Conservation (phyloP, 2,329 filamentous ascomycete species). For the Exserohilum turcica region DNA sequence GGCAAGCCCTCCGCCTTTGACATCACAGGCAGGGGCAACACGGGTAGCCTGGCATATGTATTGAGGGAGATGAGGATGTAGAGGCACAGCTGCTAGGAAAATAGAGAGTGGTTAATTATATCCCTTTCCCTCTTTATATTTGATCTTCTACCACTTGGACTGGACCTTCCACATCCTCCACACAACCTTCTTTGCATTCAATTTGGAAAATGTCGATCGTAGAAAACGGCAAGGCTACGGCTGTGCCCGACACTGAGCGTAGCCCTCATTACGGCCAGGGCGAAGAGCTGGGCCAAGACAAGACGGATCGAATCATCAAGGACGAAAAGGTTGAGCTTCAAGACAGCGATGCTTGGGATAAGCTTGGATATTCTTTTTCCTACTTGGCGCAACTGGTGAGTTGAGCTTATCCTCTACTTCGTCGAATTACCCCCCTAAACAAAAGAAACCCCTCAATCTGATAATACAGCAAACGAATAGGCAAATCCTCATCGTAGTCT, state of each 20-base stretch:
- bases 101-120: not conserved
- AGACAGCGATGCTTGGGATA: conserved; percentile 49
- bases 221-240: conserved; percentile 14
- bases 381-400: conserved; percentile 52
- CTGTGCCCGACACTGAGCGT: conserved; percentile 33
- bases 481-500: conserved; percentile 58
- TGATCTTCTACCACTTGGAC: not conserved
- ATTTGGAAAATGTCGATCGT: conserved; percentile 15
- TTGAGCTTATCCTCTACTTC: conserved; percentile 1
- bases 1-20: conserved; percentile 22
- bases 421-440: no score
- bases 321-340: conserved; percentile 43
- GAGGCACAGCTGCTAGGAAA: not conserved
- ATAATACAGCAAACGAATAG: conserved; percentile 40
- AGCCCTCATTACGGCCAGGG: conserved; percentile 28
- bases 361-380: conserved; percentile 56
- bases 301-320: conserved; percentile 29
- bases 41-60: conserved; percentile 1
- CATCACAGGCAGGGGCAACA: conserved; percentile 15
- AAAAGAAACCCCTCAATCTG: not conserved
- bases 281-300: conserved; percentile 17
- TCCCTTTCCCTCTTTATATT: not conserved
- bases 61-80: not conserved
- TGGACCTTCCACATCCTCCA: not conserved
- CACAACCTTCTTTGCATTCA: not conserved